Conservation (phyloP, 1,284 basidiomycete genomes). For the Phlebopus sp. region DNA sequence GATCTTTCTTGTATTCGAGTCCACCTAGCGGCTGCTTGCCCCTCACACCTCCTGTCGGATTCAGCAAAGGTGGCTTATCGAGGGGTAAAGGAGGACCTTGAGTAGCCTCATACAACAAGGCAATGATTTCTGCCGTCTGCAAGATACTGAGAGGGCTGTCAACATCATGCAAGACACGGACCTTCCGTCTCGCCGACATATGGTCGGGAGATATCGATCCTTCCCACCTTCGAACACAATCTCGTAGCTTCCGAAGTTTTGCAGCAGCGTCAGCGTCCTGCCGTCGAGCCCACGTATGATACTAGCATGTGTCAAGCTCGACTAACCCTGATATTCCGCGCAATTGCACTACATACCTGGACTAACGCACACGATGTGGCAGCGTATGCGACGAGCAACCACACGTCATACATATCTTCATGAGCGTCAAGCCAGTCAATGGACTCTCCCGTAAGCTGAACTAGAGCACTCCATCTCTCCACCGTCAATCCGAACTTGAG, state of each 20-base stretch:
- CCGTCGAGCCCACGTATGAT: constrained; percentile 88
- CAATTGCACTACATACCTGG: constrained; percentile 57
- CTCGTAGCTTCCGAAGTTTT: constrained; percentile 76
- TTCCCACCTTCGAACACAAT: constrained; percentile 85
- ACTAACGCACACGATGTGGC: constrained; percentile 89
- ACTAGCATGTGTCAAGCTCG: constrained; percentile 45
- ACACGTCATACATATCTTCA: constrained; percentile 81
- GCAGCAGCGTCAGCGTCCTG: constrained; percentile 72
- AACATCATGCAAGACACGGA: constrained; percentile 36
- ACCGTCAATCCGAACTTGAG: constrained; percentile 82
- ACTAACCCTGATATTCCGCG: not conserved
- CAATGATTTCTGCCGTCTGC: constrained; percentile 90
- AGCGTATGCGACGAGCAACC: constrained; percentile 83
- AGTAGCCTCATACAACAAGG: constrained; percentile 88
- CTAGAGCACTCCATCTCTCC: constrained; percentile 75
- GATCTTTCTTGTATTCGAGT: constrained; percentile 72
- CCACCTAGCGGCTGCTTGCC: constrained; percentile 51
- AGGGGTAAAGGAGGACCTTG: constrained; percentile 62
- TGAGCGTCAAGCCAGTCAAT: constrained; percentile 90
- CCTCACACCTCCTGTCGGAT: constrained; percentile 72
- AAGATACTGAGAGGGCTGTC: constrained; percentile 19
- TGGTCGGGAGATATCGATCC: constrained; percentile 76
- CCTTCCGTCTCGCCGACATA: constrained; percentile 89
- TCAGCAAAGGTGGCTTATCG: constrained; percentile 58
- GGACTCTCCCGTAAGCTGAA: constrained; percentile 69